Conservation (phyloP, 192 early-diverging fungal species). For the Linnemannia zychae region DNA sequence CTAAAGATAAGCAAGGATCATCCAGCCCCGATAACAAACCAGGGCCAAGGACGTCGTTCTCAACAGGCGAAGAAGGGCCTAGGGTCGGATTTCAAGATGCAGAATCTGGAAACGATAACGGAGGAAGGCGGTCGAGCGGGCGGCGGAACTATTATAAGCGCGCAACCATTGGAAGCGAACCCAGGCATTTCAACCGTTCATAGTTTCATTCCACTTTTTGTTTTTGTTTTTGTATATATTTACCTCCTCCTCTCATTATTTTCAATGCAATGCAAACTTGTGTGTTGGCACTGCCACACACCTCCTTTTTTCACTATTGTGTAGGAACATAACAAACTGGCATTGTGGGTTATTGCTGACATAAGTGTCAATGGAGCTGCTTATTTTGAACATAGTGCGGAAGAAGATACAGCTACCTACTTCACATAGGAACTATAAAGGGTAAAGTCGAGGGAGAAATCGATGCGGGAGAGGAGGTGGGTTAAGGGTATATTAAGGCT, state of each 20-base stretch:
- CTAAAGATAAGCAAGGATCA: slow-evolving; percentile 7
- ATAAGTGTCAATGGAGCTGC: too few relatives aligned
- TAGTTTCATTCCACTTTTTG: not conserved
- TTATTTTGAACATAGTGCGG: too few relatives aligned
- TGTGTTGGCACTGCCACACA: too few relatives aligned
- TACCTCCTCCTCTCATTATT: not conserved
- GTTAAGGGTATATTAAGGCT: too few relatives aligned
- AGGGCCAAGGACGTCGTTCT: not conserved
- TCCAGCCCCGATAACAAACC: not conserved
- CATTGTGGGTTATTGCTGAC: too few relatives aligned
- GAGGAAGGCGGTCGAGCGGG: slow-evolving; percentile 12
- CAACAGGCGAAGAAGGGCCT: not conserved
- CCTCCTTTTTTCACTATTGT: too few relatives aligned
- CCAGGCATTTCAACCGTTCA: slow-evolving; percentile 2
- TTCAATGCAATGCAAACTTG: not conserved
- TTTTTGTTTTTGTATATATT: slow-evolving; percentile 13
- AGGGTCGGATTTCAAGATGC: not conserved
- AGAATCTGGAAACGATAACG: slow-evolving; percentile 1
- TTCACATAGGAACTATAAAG: too few relatives aligned
- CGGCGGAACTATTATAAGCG: slow-evolving; percentile 26
- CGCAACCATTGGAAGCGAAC: slow-evolving; percentile 28
- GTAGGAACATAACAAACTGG: too few relatives aligned
- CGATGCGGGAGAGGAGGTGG: too few relatives aligned
- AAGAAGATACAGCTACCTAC: too few relatives aligned
- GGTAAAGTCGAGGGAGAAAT: too few relatives aligned